Conservation (phyloP, 805 yeast genomes). For the Yarrowia alimentaria region DNA sequence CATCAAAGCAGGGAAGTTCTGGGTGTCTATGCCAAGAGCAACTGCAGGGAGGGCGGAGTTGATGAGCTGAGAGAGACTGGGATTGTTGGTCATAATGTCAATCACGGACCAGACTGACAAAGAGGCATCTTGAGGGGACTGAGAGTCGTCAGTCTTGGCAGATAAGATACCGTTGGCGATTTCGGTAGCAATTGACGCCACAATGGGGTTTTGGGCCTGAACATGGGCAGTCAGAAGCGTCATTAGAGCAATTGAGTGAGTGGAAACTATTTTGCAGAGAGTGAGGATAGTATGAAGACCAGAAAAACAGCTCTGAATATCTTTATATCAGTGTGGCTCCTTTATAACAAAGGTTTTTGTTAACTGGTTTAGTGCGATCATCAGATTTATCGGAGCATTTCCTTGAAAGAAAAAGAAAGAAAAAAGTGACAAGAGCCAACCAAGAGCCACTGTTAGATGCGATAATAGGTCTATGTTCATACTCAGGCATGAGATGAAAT, state of each 20-base stretch:
- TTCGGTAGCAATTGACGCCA: conserved; percentile 8
- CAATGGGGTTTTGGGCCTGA: conserved; percentile 18
- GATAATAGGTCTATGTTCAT: no score
- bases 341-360: no score
- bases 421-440: no score
- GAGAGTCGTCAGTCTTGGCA: conserved; percentile 13
- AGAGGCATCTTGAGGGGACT: conserved; percentile 6
- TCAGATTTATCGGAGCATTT: no score
- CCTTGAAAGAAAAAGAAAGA: no score
- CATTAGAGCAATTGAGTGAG: not conserved
- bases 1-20: conserved; percentile 12
- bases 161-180: conserved; percentile 4
- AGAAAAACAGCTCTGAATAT: not conserved
- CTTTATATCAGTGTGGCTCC: no score
- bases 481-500: no score
- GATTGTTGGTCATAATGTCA: conserved; percentile 7
- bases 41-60: not conserved
- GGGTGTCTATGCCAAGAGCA: conserved; percentile 5
- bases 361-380: no score
- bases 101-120: conserved; percentile 9
- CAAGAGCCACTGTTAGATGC: no score
- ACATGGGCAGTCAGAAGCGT: conserved; percentile 1
- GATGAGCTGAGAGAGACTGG: not conserved
- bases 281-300: not conserved
- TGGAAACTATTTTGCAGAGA: not conserved